A percentile compares a stretch with the other conserved stretches of the same genome.
Evolutionary conservation across 1,284 basidiomycete genomes (phyloP).

Genomic region (Ganoderma sp.): DNA sequence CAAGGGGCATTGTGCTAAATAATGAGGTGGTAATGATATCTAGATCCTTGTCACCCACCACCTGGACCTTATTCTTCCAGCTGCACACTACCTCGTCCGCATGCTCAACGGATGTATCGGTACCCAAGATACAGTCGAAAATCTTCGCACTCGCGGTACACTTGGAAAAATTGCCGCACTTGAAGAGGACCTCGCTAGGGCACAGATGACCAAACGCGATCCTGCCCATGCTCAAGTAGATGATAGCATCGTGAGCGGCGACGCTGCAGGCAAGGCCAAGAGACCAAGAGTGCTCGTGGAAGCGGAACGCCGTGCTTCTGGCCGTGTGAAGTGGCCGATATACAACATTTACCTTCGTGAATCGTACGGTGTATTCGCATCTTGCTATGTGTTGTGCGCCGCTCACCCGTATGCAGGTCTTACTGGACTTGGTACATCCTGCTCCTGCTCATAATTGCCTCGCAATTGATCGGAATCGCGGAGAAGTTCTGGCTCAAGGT

Average conservation of each 20-base stretch:
- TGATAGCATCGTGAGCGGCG: constrained; percentile 14
- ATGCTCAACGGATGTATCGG: constrained; percentile 79
- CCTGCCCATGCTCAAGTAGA: constrained; percentile 39
- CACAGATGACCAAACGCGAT: constrained; percentile 40
- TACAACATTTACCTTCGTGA: constrained; percentile 81
- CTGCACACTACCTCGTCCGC: constrained; percentile 69
- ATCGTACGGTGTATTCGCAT: constrained; percentile 47
- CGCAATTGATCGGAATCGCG: constrained; percentile 54
- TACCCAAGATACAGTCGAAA: constrained; percentile 68
- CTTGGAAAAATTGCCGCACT: constrained; percentile 65
- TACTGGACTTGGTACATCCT: constrained; percentile 69
- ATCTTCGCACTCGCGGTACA: constrained; percentile 61
- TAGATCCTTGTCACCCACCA: constrained; percentile 78
- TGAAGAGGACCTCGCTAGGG: constrained; percentile 36
- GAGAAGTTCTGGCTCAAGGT: constrained; percentile 82
- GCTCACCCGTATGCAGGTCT: constrained; percentile 46
- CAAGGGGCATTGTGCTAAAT: neutral
- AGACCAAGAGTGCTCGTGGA: constrained; percentile 69
- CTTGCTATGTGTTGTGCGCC: neutral
- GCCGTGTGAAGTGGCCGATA: constrained; percentile 79
- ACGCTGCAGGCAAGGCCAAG: constrained; percentile 28
- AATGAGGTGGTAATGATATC: neutral
- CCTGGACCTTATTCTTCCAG: constrained; percentile 76
- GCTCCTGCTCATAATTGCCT: constrained; percentile 52
- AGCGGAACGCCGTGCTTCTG: constrained; percentile 74